Base-by-base conservation (phyloP, 768 basidiomycete species). In the Auriculariales sp. region DNA sequence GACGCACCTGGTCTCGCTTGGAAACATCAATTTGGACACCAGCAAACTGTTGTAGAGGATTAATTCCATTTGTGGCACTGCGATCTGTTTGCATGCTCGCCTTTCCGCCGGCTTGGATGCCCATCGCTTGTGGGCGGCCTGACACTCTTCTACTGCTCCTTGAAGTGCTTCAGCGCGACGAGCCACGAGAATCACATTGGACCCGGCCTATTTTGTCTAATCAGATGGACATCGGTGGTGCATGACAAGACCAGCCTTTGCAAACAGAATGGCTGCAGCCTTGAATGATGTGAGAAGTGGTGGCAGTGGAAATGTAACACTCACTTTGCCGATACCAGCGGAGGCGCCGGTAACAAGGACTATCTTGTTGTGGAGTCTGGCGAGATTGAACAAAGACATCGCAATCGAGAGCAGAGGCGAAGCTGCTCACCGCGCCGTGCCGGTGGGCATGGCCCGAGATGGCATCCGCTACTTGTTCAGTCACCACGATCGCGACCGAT, bases 311-410 rank as follows among this genome's bases (percentile, higher is more conserved):
- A 32, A 19, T 12, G 32, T 42, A 47, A 15, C 29, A 65, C 81
- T 61, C 58, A 88, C 87, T 49, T 88, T 83, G 50, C 91, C 91
- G 55, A 94, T 94, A 36, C 91, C 91, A 35, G 82, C 77, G 61
- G 84, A 87, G 3, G 91, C 90, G 19, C 91, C 91, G 27, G 91
- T 94, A 53, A 94, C 74, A 46, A 94, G 74, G 51, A 90, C 83
- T 29, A 81, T 88, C 66, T 91, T 90, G 58, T 83, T 83, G 33
- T 82, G 62, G n/a, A 91, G 67, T 57, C 83, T 79, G 47, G 83
- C 75, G 35, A 82, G 71, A 62, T 83, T 84, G 75, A 91, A 91
- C 48, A 91, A 64, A 28, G 85, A 81, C 85, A 87, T 87, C 48
- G 53, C 45, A 28, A 14, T n/a, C 42, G 10, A 10, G 17, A 17